Evolutionary conservation across 1,139 yeast species (phyloP).

Genomic region (Geotrichum histeridarum): DNA sequence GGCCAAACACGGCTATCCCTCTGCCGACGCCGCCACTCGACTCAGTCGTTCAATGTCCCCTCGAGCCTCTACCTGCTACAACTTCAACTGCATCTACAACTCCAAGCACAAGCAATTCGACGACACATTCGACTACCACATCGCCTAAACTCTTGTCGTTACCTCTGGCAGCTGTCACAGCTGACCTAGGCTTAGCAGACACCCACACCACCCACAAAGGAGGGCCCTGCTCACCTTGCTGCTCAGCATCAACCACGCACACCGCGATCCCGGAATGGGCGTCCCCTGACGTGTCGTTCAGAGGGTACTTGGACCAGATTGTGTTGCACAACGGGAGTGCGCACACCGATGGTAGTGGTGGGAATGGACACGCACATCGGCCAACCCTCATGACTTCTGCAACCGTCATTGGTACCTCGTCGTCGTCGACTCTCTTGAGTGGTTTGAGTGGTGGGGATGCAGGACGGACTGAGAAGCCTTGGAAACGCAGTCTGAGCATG

Average conservation of each 20-base stretch:
- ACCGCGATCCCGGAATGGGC: slow-evolving; percentile 10
- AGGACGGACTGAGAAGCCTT: background rate
- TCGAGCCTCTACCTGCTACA: background rate
- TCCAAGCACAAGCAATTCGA: too few species aligned
- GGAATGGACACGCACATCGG: background rate
- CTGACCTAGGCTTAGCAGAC: background rate
- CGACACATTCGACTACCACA: too few species aligned
- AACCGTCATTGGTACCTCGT: too few species aligned
- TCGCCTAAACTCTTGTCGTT: background rate
- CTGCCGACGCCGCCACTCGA: slow-evolving; percentile 1
- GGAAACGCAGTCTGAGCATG: slow-evolving; percentile 3
- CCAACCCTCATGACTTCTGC: too few species aligned
- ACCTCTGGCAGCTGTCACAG: background rate
- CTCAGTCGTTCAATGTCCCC: background rate
- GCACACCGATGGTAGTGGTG: background rate
- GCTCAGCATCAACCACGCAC: slow-evolving; percentile 6
- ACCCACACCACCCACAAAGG: background rate
- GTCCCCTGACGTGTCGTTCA: slow-evolving; percentile 21
- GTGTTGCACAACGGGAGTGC: background rate
- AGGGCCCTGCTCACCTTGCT: slow-evolving; percentile 2
- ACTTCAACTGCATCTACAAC: too few species aligned
- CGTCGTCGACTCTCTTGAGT: too few species aligned
- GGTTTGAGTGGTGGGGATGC: background rate
- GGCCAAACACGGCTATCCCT: background rate
- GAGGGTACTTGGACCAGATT: slow-evolving; percentile 23